phyloP scores from a whole-genome alignment of 1,139 yeast genomes.

The Debaryomycetaceae sp. region DNA sequence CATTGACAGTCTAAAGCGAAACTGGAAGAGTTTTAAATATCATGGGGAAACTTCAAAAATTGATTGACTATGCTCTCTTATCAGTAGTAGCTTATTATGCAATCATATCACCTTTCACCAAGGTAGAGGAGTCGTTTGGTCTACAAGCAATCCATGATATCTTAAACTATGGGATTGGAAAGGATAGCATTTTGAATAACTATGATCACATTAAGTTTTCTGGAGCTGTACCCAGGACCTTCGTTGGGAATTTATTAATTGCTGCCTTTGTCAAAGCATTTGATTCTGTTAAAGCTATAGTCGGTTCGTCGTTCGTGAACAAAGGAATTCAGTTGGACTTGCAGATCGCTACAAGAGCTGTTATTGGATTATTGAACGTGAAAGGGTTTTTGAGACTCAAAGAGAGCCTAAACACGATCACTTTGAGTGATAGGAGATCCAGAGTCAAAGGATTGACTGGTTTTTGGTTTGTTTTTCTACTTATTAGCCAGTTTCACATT shows the following conservation, averaged over 20 bases:
- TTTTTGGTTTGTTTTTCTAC: slow-evolving; percentile 58
- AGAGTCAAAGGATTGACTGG: slow-evolving; percentile 31
- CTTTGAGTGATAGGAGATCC: slow-evolving; percentile 17
- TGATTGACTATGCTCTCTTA: slow-evolving; percentile 21
- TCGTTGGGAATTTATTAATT: slow-evolving; percentile 66
- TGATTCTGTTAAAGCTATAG: slow-evolving; percentile 18
- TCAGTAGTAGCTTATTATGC: slow-evolving; percentile 45
- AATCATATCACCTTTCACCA: slow-evolving; percentile 71
- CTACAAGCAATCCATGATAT: slow-evolving; percentile 89
- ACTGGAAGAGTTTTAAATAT: slow-evolving; percentile 14
- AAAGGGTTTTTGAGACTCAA: slow-evolving; percentile 25
- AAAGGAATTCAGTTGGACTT: slow-evolving; percentile 34
- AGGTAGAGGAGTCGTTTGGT: slow-evolving; percentile 93
- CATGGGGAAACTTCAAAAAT: slow-evolving; percentile 9
- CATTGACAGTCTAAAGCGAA: too few relatives aligned
- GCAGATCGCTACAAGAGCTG: slow-evolving; percentile 49
- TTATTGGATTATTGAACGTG: slow-evolving; percentile 53
- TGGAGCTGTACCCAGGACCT: slow-evolving; percentile 87
- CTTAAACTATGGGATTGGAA: slow-evolving; percentile 56
- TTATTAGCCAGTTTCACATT: slow-evolving; percentile 72
- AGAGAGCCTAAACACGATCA: slow-evolving; percentile 22
- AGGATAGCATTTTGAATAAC: slow-evolving; percentile 28
- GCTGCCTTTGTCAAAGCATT: slow-evolving; percentile 36
- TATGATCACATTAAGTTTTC: slow-evolving; percentile 82
- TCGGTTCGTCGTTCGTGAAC: slow-evolving; percentile 18